Evolutionary conservation across 768 basidiomycete genomes (phyloP), one percentile per base, ranked within the genome.

Genomic region (Leccinum disarticulatum): DNA sequence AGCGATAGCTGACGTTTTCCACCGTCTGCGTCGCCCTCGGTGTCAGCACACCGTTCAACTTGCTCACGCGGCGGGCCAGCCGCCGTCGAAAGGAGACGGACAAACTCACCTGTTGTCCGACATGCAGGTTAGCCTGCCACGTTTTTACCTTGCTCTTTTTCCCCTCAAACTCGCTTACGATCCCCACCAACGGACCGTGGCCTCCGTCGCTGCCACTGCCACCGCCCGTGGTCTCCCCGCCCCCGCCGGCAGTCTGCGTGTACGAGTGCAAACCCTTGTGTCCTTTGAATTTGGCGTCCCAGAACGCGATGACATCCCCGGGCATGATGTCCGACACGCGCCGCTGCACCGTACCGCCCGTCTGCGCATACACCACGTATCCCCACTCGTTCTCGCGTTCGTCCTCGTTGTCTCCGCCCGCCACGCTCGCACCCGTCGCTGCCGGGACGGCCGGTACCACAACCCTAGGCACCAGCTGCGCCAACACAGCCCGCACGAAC

Each of bases 81-180:
- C 53, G 46, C 60, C 64, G 61, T 59, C 17, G 43, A 17, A 46
- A 17, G 43, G 64, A 62, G 55, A 54, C 67, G 67, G 67, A 69
- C 48, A 63, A 38, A 78, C 83, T 61, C 61, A 88, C 90, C 83
- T 91, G 89, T 64, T 87, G 90, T 52, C 90, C 87, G 67, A 90
- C 88, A 66, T 88, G 90, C 70, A 90, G 86, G 72, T 92, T 94
- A 55, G 93, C 93, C 72, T 95, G 92, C 72, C 88, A 88, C 48
- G 91, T 85, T 70, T 81, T 83, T 55, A 95, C 78, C 78, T 97
- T 97, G 61, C 82, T 83, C 79, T 95, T 95, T 83, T 91, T 94
- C 41, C 76, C 73, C 66, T 97, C 95, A 70, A 87, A 90, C 69
- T 95, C 94, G 52, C 80, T 81, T 55, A 95, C 83, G 49, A 97